Conservation (phyloP, 495 filamentous ascomycete genomes). For the Entonaema liquescens region DNA sequence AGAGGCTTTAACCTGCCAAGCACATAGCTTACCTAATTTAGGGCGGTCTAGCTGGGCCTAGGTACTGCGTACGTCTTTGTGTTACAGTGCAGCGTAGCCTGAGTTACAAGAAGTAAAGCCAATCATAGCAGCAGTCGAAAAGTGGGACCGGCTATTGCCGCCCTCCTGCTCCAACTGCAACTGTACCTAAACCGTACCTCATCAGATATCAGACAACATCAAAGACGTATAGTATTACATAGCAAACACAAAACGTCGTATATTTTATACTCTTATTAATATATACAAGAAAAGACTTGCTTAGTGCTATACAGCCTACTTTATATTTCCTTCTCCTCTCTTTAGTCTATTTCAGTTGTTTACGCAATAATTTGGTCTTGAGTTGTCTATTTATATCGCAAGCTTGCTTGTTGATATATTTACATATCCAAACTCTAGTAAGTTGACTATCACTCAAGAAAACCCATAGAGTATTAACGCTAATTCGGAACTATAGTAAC, state of each 20-base stretch:
- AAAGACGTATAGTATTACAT: neutral
- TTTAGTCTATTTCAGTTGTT: neutral
- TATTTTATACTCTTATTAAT: neutral
- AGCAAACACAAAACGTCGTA: neutral
- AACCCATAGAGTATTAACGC: neutral
- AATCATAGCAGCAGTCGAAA: neutral
- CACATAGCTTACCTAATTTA: constrained; percentile 16
- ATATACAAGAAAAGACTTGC: neutral
- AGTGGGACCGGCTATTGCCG: constrained; percentile 10
- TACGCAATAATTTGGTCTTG: neutral
- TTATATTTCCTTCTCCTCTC: neutral
- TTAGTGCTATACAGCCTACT: neutral
- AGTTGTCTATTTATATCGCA: neutral
- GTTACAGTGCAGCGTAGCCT: neutral
- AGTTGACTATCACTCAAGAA: neutral
- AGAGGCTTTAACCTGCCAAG: no score
- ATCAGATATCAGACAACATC: neutral
- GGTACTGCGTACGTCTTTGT: neutral
- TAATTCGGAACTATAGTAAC: constrained; percentile 14
- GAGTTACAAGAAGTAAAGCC: neutral
- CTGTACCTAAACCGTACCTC: constrained; percentile 31
- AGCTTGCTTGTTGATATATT: neutral
- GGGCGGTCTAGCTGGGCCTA: neutral
- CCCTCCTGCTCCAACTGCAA: constrained; percentile 17
- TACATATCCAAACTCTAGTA: neutral